Evolutionary conservation across 2,329 filamentous ascomycete genomes (phyloP), one percentile per base, ranked within the genome.

Genomic region (Aspergillus fumigatus): DNA sequence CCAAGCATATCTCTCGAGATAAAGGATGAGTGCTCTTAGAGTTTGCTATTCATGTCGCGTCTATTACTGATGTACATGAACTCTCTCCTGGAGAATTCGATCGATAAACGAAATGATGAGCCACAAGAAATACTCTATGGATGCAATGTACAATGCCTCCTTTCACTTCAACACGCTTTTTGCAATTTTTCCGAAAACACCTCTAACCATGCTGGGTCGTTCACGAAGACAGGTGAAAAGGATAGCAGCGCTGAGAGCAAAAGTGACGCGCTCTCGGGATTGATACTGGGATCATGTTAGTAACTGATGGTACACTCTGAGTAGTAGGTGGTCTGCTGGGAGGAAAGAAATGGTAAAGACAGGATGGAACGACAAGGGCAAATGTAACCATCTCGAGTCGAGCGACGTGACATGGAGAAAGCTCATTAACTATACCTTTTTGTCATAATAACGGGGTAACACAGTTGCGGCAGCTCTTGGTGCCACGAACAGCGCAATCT

Each of bases 401-500:
- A 38, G 59, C 54, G 54, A 32, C 43, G 55, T 53, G 50, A 56
- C 57, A n/a, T 53, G 27, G 17, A 38, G 35, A 17, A 32, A 48
- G 26, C 32, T 27, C 47, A 47, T 53, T 7, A 56, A 54, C 53
- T 66, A 63, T 70, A 76, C 74, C 70, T 77, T 77, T 64, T 71
- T 73, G 58, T 80, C 69, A 71, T 94, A 95, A 43, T 83, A 79
- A 58, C 90, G 78, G 6, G 91, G 90, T 17, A 95, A 74, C 59
- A 92, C 71, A 0, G 88, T 90, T 8, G 88, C 89, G 60, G 90
- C 77, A 14, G 90, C 91, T 60, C 90, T 81, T 0, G 91, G 91
- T 21, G 88, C 85, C 47, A 94, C 90, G 70, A 95, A 95, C 41
- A 94, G 79, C 8, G 87, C 84, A 68, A 95, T 82, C 67, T 95